Percentiles rank a stretch among this genome's conserved stretches.
Evolutionary conservation across 2,329 filamentous ascomycete species (phyloP).

Genomic region (Fusarium tanahbumbuense): DNA sequence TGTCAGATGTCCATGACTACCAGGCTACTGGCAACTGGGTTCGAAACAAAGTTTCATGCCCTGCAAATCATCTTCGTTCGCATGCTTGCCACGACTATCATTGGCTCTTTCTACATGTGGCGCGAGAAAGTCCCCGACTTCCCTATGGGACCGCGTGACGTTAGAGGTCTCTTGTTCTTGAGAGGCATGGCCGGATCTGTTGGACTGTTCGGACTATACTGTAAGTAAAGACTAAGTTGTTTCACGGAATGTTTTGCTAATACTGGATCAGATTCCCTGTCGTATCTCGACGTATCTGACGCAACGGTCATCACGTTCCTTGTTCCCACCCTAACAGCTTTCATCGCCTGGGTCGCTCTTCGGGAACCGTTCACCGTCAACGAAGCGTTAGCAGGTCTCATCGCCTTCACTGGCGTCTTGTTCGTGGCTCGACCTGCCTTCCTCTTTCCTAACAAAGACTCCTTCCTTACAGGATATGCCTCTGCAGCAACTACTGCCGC

Average conservation of each 20-base stretch:
- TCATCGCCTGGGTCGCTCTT: conserved; percentile 70
- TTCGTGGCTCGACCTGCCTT: conserved; percentile 78
- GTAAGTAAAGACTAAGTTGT: no score
- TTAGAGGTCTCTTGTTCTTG: conserved; percentile 71
- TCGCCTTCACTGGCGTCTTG: conserved; percentile 78
- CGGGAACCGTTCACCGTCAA: conserved; percentile 76
- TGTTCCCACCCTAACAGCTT: conserved; percentile 74
- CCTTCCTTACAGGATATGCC: background rate
- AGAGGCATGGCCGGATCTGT: conserved; percentile 73
- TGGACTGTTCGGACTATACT: conserved; percentile 71
- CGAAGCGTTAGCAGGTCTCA: conserved; percentile 75
- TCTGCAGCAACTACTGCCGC: conserved; percentile 7
- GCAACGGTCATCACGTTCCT: conserved; percentile 85
- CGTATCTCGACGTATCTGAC: conserved; percentile 81
- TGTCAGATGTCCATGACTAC: conserved; percentile 56
- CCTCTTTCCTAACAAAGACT: conserved; percentile 57
- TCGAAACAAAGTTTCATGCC: conserved; percentile 54
- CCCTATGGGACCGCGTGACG: conserved; percentile 72
- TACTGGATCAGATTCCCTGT: conserved; percentile 58
- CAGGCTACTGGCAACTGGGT: conserved; percentile 50
- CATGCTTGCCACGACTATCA: conserved; percentile 53
- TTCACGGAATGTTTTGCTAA: no score
- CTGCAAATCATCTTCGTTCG: conserved; percentile 58
- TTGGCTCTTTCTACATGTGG: conserved; percentile 57
- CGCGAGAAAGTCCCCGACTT: conserved; percentile 65